These are phyloP conservation scores for Saccharomycopsis hybrid DNA, from an alignment of 1,139 yeast genomes.

Conservation along the genomic window DNA sequence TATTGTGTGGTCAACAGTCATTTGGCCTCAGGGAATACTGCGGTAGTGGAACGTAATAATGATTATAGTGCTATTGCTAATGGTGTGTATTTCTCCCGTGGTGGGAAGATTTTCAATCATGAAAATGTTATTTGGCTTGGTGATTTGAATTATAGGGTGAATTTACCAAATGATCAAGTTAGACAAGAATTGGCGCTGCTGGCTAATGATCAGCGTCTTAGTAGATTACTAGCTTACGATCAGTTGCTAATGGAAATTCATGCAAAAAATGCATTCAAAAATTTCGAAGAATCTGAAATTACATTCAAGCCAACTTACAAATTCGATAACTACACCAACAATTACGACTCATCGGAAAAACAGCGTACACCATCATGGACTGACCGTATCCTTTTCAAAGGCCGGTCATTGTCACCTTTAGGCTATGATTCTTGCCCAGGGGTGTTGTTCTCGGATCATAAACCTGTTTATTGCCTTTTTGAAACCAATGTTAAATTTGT, in stretches of 20 bases:
- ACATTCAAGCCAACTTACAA: conserved; percentile 87
- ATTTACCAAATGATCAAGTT: conserved; percentile 62
- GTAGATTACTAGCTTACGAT: conserved; percentile 58
- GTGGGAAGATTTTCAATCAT: conserved; percentile 53
- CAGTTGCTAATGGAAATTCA: conserved; percentile 67
- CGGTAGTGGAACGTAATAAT: conserved; percentile 73
- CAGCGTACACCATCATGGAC: conserved; percentile 97
- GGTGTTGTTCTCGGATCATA: conserved; percentile 76
- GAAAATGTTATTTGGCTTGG: conserved; percentile 91
- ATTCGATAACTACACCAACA: conserved; percentile 73
- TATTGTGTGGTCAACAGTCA: conserved; percentile 83
- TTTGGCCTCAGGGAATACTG: conserved; percentile 82
- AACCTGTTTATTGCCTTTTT: conserved; percentile 81
- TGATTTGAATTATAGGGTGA: conserved; percentile 82
- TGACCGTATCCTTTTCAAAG: conserved; percentile 70
- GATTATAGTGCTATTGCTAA: conserved; percentile 65
- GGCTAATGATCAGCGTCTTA: conserved; percentile 33
- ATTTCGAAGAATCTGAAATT: conserved; percentile 71
- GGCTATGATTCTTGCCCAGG: conserved; percentile 53
- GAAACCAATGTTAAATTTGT: conserved; percentile 57
- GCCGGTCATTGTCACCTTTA: conserved; percentile 46
- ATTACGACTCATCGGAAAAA: conserved; percentile 83
- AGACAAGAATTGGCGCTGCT: conserved; percentile 33
- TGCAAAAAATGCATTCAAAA: conserved; percentile 47
- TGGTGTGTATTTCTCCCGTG: conserved; percentile 41